These are phyloP conservation scores for Ophiostoma angusticollis DNA, from an alignment of 2,329 filamentous ascomycete species.

Conservation along the genomic window DNA sequence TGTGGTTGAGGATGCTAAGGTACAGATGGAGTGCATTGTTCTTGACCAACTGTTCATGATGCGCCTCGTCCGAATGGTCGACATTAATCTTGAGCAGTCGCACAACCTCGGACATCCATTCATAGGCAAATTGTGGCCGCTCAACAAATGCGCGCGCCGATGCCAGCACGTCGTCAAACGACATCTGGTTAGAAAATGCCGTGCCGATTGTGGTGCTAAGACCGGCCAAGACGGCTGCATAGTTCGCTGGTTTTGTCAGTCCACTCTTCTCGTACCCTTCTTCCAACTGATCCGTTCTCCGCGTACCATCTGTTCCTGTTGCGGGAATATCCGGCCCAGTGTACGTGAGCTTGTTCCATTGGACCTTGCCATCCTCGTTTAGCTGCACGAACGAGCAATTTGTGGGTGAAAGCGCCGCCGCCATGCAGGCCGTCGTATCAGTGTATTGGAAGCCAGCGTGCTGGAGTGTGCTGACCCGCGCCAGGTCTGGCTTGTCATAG, in stretches of 20 bases:
- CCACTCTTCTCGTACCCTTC: background rate
- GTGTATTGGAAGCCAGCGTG: slow-evolving; percentile 68
- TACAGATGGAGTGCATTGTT: slow-evolving; percentile 63
- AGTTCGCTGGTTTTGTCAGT: slow-evolving; percentile 29
- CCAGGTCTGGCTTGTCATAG: slow-evolving; percentile 48
- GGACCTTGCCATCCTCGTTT: slow-evolving; percentile 43
- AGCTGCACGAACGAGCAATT: slow-evolving; percentile 45
- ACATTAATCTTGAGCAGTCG: slow-evolving; percentile 58
- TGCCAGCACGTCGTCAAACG: slow-evolving; percentile 61
- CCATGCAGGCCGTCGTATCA: slow-evolving; percentile 34
- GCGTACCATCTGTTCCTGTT: slow-evolving; percentile 36
- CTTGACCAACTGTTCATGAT: slow-evolving; percentile 58
- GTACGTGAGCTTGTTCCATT: slow-evolving; percentile 45
- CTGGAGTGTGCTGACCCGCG: slow-evolving; percentile 54
- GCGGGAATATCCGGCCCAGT: slow-evolving; percentile 34
- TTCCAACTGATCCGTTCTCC: too few species aligned
- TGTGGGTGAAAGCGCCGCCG: slow-evolving; percentile 49
- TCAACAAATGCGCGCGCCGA: slow-evolving; percentile 42
- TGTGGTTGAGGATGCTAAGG: slow-evolving; percentile 64
- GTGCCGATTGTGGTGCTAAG: slow-evolving; percentile 41
- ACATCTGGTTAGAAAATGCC: slow-evolving; percentile 31
- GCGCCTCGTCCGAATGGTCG: slow-evolving; percentile 68
- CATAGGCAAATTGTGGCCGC: slow-evolving; percentile 43
- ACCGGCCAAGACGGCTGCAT: slow-evolving; percentile 47
- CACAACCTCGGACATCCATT: slow-evolving; percentile 55